phyloP scores from a whole-genome alignment of 106 monocot genomes.

The Dendrobium officinale region DNA sequence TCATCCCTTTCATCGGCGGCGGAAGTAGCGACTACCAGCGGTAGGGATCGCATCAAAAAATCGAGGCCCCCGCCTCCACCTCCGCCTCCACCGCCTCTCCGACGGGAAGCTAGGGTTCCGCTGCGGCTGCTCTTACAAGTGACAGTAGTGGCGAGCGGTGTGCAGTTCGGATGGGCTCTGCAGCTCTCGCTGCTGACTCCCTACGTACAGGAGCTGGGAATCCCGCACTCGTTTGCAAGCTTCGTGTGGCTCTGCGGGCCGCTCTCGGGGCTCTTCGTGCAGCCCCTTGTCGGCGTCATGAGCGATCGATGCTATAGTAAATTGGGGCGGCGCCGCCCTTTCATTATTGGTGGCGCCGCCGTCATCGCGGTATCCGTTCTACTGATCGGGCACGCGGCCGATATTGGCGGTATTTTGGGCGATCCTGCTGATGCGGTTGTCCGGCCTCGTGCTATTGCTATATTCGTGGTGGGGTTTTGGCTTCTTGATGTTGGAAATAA shows the following conservation, averaged over 20 bases:
- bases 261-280: conserved; percentile 59
- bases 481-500: conserved; percentile 67
- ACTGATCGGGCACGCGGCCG: conserved; percentile 46
- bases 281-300: conserved; percentile 60
- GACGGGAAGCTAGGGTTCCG: conserved; percentile 10
- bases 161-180: conserved; percentile 77
- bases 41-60: neutral
- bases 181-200: conserved; percentile 72
- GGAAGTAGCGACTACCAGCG: neutral
- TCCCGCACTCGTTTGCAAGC: conserved; percentile 57
- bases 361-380: conserved; percentile 35
- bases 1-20: conserved; percentile 9
- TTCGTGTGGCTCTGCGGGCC: conserved; percentile 78
- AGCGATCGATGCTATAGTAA: conserved; percentile 38
- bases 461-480: conserved; percentile 60
- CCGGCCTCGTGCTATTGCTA: conserved; percentile 25
- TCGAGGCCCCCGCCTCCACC: conserved; percentile 7
- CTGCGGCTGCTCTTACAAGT: conserved; percentile 30
- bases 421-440: conserved; percentile 19
- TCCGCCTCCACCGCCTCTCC: conserved; percentile 8
- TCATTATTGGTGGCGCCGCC: conserved; percentile 36
- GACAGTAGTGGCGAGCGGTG: conserved; percentile 43
- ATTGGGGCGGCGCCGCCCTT: conserved; percentile 51
- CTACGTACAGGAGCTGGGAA: conserved; percentile 71
- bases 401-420: conserved; percentile 41